Evolutionary conservation across 1,284 basidiomycete species (phyloP).

Genomic region (Lentinula novae-zelandiae): DNA sequence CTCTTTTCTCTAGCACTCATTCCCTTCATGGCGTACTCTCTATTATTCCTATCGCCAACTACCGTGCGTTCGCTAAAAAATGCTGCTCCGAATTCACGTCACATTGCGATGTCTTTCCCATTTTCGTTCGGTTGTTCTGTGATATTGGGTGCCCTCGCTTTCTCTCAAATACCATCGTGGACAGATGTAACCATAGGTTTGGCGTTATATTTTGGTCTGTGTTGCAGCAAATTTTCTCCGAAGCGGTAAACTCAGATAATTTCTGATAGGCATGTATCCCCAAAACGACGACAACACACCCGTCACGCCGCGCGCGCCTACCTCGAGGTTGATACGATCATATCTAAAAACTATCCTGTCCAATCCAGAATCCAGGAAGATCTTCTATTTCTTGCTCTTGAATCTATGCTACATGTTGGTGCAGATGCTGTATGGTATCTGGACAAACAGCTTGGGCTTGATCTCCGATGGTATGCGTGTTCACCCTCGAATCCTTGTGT

Average conservation of each 20-base stretch:
- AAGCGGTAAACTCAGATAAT: constrained; percentile 6
- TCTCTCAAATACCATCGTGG: constrained; percentile 51
- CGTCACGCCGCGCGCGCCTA: constrained; percentile 48
- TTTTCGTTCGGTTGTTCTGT: constrained; percentile 40
- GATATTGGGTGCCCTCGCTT: constrained; percentile 49
- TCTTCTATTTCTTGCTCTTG: constrained; percentile 95
- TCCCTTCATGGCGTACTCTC: constrained; percentile 54
- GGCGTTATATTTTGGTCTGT: constrained; percentile 59
- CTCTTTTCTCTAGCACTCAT: constrained; percentile 51
- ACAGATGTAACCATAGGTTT: constrained; percentile 47
- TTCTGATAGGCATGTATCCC: constrained; percentile 51
- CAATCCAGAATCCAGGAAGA: constrained; percentile 90
- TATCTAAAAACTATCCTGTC: constrained; percentile 88
- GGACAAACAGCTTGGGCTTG: constrained; percentile 95
- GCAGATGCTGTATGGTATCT: constrained; percentile 94
- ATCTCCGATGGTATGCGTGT: constrained; percentile 88
- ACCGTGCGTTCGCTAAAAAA: constrained; percentile 44
- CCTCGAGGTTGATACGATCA: constrained; percentile 57
- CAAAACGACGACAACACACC: constrained; percentile 39
- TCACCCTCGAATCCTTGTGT: background rate
- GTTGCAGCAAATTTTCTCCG: background rate
- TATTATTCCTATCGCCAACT: constrained; percentile 56
- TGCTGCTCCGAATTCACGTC: constrained; percentile 44
- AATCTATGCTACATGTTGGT: constrained; percentile 97
- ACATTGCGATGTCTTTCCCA: constrained; percentile 53